Evolutionary conservation across 2,329 filamentous ascomycete genomes (phyloP), one percentile per base, ranked within the genome.

Genomic region (Monilinia vaccinii-corymbosi): DNA sequence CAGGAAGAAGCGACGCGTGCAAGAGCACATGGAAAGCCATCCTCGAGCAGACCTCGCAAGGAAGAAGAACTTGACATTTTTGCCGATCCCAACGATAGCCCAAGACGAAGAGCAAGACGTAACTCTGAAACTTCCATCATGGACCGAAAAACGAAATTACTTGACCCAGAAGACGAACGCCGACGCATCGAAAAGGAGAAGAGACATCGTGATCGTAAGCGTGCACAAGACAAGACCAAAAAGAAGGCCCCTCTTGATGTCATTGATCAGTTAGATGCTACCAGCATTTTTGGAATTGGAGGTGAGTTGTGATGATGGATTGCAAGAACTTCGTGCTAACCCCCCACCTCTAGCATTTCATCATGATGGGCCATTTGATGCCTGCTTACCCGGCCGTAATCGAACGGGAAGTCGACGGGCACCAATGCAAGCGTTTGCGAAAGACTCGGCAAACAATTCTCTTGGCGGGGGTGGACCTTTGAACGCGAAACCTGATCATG

Each of bases 301-400:
- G 78, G 91, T 95, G 79, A 76, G 89, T 84, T 50, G 32, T 44
- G 4, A 44, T 53, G 21, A 42, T 53, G 25, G n/a, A 44, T 53
- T n/a, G 18, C 7, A 23, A 21, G 13, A 44, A 44, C 25, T 8
- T 8, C n/a, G 28, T 44, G 23, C 61, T 66, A 60, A 67, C 32
- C 4, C 32, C 4, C 13, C 31, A 7, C 36, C 23, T n/a, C 44
- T 69, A 96, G 91, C 96, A 67, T 96, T 97, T 75, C 94, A 99
- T 70, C 94, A 99, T 71, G 94, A 97, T 70, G 94, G 94, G 0
- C 94, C 94, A 5, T 99, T 97, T 69, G 94, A 99, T 74, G 94
- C 94, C 23, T 89, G 94, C 73, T 96, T 96, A 73, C 91, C 94
- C 5, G 89, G 96, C 73, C 89, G 94, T 65, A 99, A 97, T 74